Evolutionary conservation across 371 early-diverging fungal genomes (phyloP).

Genomic region (Mucor velutinosus): DNA sequence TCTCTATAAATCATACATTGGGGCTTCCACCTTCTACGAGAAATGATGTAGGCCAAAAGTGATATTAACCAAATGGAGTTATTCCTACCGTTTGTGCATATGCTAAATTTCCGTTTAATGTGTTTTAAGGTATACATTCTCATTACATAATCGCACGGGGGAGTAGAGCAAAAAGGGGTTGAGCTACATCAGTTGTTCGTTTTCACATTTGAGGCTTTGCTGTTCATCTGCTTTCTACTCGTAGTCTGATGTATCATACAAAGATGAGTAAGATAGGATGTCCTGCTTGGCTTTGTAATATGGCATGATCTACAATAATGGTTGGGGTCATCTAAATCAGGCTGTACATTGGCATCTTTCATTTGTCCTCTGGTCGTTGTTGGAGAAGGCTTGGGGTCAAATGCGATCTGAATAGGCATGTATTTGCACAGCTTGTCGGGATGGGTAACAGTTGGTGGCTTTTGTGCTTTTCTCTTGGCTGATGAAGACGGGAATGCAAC

Average conservation of each 20-base stretch:
- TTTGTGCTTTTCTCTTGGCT: neutral
- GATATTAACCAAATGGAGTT: conserved; percentile 1
- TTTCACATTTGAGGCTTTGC: neutral
- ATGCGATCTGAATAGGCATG: neutral
- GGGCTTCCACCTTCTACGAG: neutral
- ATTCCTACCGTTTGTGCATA: conserved; percentile 1
- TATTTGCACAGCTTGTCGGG: neutral
- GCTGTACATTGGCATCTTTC: neutral
- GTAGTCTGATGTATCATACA: neutral
- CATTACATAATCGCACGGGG: neutral
- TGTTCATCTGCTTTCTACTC: neutral
- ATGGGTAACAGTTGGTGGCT: neutral
- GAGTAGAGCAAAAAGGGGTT: neutral
- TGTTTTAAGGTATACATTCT: neutral
- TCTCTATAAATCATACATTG: too few species aligned
- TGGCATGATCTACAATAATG: neutral
- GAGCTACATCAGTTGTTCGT: neutral
- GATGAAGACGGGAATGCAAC: neutral
- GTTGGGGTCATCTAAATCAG: neutral
- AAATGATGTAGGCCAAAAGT: neutral
- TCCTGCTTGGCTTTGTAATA: neutral
- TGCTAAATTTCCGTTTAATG: neutral
- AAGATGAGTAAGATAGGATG: neutral
- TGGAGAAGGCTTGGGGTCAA: neutral
- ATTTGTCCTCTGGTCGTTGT: neutral